phyloP scores from a whole-genome alignment of 495 filamentous ascomycete genomes.

The Astrothelium subdiscretum region DNA sequence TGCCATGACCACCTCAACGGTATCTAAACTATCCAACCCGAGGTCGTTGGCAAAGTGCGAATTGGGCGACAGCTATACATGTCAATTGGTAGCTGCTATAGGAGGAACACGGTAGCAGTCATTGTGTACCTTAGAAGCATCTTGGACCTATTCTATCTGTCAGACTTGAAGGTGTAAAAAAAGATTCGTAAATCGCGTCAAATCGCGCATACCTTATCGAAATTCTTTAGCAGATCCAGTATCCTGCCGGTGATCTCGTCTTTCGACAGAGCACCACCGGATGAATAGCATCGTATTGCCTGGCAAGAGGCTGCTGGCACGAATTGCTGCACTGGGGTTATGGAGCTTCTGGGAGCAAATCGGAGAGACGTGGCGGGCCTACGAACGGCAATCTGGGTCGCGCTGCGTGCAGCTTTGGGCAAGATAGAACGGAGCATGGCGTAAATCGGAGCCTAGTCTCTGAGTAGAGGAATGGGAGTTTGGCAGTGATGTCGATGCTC shows the following conservation, averaged over 20 bases:
- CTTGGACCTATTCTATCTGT: neutral
- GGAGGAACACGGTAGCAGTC: neutral
- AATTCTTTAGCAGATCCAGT: conserved; percentile 79
- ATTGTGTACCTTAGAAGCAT: conserved; percentile 1
- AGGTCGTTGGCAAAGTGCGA: conserved; percentile 95
- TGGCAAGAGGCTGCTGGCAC: conserved; percentile 45
- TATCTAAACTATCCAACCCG: conserved; percentile 91
- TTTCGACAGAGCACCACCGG: conserved; percentile 62
- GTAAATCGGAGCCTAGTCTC: conserved; percentile 1
- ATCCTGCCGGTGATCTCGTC: conserved; percentile 85
- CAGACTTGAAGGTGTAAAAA: neutral
- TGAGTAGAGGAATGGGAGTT: neutral
- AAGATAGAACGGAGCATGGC: conserved; percentile 77
- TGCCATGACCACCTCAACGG: conserved; percentile 98
- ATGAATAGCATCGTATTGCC: conserved; percentile 73
- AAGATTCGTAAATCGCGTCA: no score
- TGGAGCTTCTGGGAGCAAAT: conserved; percentile 42
- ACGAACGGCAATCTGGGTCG: conserved; percentile 37
- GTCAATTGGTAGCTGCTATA: neutral
- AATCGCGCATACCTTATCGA: conserved; percentile 73
- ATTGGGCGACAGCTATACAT: conserved; percentile 55
- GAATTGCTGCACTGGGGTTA: conserved; percentile 43
- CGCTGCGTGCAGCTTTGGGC: conserved; percentile 49
- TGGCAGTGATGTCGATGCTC: neutral
- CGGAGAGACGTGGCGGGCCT: conserved; percentile 45